These are phyloP conservation scores for Neurospora sp. DNA, from an alignment of 495 filamentous ascomycete genomes.

Conservation along the genomic window DNA sequence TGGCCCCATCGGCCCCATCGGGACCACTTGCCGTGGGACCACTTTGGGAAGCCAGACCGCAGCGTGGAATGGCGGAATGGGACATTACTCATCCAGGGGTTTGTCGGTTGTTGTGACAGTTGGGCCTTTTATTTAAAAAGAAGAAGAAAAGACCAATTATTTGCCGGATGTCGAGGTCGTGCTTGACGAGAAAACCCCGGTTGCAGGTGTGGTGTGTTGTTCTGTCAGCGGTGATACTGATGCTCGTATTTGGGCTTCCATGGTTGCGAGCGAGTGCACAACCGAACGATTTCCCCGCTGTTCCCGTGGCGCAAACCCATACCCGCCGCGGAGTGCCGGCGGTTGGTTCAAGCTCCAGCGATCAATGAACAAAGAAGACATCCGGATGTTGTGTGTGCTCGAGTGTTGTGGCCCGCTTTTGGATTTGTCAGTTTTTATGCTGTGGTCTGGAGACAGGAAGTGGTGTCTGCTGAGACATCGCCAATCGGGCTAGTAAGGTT, in stretches of 20 bases:
- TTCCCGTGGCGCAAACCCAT: not conserved
- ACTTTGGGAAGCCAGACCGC: not conserved
- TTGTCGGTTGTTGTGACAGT: not conserved
- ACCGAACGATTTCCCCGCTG: not conserved
- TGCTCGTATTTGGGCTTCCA: not conserved
- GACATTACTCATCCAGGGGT: not conserved
- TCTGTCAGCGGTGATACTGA: not conserved
- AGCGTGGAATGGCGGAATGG: not conserved
- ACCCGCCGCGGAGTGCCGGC: not conserved
- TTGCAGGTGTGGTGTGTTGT: not conserved
- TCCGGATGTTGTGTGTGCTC: not conserved
- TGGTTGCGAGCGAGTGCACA: not conserved
- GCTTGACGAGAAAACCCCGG: not conserved
- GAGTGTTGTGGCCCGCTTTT: not conserved
- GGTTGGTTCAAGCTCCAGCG: not conserved
- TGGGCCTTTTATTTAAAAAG: not conserved
- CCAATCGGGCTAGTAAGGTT: not conserved
- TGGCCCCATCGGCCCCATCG: not conserved
- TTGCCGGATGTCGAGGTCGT: not conserved
- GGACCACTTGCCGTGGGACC: not conserved
- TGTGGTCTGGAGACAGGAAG: not conserved
- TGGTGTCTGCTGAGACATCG: not conserved
- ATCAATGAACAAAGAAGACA: not conserved
- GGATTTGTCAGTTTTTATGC: not conserved
- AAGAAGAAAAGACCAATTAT: not conserved